These are phyloP conservation scores for Lentinula aciculospora DNA, from an alignment of 768 basidiomycete species.

Conservation along the genomic window DNA sequence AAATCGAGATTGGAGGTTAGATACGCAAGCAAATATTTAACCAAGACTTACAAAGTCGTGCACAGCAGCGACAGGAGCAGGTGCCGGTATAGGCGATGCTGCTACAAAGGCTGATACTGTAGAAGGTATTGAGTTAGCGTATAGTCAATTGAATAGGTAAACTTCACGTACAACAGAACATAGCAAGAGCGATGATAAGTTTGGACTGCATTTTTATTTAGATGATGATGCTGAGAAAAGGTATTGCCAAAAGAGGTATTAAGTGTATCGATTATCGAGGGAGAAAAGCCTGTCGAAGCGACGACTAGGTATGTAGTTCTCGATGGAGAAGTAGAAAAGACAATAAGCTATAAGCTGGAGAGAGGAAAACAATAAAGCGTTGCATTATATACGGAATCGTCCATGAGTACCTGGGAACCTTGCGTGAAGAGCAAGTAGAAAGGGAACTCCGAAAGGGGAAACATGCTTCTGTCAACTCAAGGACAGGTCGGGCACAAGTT, in stretches of 20 bases:
- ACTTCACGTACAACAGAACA: background rate
- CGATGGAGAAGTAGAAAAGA: background rate
- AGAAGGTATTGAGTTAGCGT: background rate
- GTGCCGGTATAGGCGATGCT: background rate
- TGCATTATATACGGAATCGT: background rate
- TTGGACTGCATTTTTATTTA: background rate
- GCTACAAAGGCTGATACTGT: slow-evolving; percentile 2
- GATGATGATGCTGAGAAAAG: background rate
- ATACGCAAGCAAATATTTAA: too few relatives aligned
- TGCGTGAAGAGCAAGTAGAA: slow-evolving; percentile 1
- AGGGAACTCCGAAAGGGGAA: slow-evolving; percentile 2
- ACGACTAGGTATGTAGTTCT: background rate
- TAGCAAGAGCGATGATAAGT: background rate
- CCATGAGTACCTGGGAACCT: background rate
- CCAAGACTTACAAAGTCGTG: background rate
- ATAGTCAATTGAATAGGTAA: too few relatives aligned
- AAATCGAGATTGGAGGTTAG: background rate
- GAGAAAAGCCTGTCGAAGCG: background rate
- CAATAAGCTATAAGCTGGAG: background rate
- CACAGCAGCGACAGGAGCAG: background rate
- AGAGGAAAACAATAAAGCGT: background rate
- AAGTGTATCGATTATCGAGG: background rate
- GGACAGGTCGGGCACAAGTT: background rate
- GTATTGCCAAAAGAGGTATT: background rate
- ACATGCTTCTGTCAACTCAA: too few relatives aligned